These are phyloP conservation scores for Talaromyces liani DNA, from an alignment of 495 filamentous ascomycete genomes.

Conservation along the genomic window DNA sequence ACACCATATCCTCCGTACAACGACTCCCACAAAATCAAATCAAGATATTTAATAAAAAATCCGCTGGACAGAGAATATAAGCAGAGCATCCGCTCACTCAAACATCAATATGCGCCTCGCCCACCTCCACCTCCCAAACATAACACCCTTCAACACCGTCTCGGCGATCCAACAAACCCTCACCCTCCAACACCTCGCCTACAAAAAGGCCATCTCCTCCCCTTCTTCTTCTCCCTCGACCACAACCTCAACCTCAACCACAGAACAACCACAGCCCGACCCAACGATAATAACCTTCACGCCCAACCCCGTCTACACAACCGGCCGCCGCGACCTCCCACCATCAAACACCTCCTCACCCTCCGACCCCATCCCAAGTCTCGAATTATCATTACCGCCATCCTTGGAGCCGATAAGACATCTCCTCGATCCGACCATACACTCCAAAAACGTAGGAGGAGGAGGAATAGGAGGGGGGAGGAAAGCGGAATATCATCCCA, in stretches of 20 bases:
- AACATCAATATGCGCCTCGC: slow-evolving; percentile 41
- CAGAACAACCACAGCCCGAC: slow-evolving; percentile 31
- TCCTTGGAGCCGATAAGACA: slow-evolving; percentile 30
- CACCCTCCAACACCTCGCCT: slow-evolving; percentile 35
- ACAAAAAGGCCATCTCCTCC: slow-evolving; percentile 31
- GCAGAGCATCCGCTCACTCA: neutral
- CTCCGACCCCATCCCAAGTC: slow-evolving; percentile 9
- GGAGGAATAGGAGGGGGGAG: slow-evolving; percentile 13
- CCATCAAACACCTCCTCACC: slow-evolving; percentile 37
- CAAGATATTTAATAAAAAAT: no score
- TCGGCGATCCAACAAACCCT: slow-evolving; percentile 43
- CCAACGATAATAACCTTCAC: slow-evolving; percentile 78
- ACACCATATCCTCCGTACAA: neutral
- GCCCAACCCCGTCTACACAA: slow-evolving; percentile 80
- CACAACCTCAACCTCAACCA: neutral
- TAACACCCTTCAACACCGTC: slow-evolving; percentile 43
- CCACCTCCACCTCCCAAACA: slow-evolving; percentile 62
- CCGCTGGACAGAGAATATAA: neutral
- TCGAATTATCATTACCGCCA: slow-evolving; percentile 28
- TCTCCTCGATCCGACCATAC: slow-evolving; percentile 21
- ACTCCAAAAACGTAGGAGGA: slow-evolving; percentile 29
- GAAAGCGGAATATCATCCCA: slow-evolving; percentile 55
- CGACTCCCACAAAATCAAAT: neutral
- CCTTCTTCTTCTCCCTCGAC: neutral
- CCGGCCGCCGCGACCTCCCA: slow-evolving; percentile 72